Evolutionary conservation across 805 yeast genomes (phyloP), one percentile per base, ranked within the genome.

Genomic region (Hemisphaericaspora nanyangensis): DNA sequence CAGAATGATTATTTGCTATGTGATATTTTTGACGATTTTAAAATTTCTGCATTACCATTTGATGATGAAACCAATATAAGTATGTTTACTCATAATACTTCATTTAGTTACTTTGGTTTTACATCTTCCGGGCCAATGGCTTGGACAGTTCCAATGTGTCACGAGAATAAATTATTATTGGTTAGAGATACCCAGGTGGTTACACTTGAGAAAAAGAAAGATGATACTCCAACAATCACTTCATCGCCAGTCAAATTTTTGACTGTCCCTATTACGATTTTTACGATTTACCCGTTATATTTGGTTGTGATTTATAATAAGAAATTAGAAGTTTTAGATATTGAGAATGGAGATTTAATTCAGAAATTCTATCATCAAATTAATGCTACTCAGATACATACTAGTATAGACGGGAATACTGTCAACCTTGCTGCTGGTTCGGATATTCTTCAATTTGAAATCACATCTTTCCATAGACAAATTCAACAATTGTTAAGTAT

Each of bases 101-200:
- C 70, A 7, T 65, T 68, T 46, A 55, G 61, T 42, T 68, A 68
- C 45, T 68, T 68, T 47, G 71, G 71, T 7, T 49, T 67, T 17
- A 50, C 60, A 2, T 48, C 50, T 17, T 41, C 57, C 3, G 63
- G 63, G 1, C 67, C 70, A 2, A 39, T 47, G 3, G 48, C 52
- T 2, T 48, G 51, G 44, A 50, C 60, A 19, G 41, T 64, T 6
- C 46, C 49, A 8, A 31, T 44, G 6, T 35, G 39, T 2, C 42
- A 44, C 6, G 48, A 56, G 13, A 19, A 33, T 15, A 31, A 4
- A 4, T 29, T 59, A 15, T 44, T 65, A 4, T 37, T 67, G 7
- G 49, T 66, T 1, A 61, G 63, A 34, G 73, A 67, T 37, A 54
- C 63, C 6, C 68, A 60, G 39, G 49, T 53, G 0, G 55, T 60